A percentile compares a stretch with the other conserved stretches of the same genome.
Evolutionary conservation across 108 stramenopile genomes (phyloP).

Genomic region (Nannochloropsis salina): DNA sequence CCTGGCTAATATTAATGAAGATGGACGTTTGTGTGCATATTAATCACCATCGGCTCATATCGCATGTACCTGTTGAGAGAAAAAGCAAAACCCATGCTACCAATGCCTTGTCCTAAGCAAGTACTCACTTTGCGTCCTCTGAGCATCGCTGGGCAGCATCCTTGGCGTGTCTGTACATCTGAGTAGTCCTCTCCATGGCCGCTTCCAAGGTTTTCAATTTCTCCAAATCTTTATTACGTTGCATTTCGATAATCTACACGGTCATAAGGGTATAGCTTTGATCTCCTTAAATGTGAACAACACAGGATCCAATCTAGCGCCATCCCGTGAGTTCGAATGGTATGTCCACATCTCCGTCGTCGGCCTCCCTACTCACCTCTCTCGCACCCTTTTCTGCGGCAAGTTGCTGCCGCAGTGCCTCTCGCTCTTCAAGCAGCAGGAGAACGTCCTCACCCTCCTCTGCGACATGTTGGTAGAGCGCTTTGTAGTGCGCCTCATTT

Average conservation of each 20-base stretch:
- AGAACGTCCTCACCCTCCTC: neutral
- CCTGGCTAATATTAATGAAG: neutral
- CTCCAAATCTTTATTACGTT: neutral
- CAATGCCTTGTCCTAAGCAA: too few species aligned
- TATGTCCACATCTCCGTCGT: too few species aligned
- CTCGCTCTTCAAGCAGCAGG: conserved; percentile 3
- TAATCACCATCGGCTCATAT: too few species aligned
- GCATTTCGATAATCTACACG: neutral
- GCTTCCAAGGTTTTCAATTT: neutral
- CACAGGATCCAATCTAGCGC: too few species aligned
- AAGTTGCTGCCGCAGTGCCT: neutral
- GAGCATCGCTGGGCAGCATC: neutral
- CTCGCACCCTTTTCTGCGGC: neutral
- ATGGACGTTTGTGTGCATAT: neutral
- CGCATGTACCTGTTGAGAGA: too few species aligned
- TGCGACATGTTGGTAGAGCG: neutral
- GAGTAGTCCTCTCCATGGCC: neutral
- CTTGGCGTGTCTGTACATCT: conserved; percentile 8
- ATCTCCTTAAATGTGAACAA: too few species aligned
- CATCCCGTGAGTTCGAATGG: too few species aligned
- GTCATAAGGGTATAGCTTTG: too few species aligned
- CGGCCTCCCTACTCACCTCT: neutral
- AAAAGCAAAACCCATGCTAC: too few species aligned
- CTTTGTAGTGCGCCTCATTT: too few species aligned
- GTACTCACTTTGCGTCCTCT: neutral